These are phyloP conservation scores for Ascosphaera apis DNA, from an alignment of 2,329 filamentous ascomycete genomes.

Conservation along the genomic window DNA sequence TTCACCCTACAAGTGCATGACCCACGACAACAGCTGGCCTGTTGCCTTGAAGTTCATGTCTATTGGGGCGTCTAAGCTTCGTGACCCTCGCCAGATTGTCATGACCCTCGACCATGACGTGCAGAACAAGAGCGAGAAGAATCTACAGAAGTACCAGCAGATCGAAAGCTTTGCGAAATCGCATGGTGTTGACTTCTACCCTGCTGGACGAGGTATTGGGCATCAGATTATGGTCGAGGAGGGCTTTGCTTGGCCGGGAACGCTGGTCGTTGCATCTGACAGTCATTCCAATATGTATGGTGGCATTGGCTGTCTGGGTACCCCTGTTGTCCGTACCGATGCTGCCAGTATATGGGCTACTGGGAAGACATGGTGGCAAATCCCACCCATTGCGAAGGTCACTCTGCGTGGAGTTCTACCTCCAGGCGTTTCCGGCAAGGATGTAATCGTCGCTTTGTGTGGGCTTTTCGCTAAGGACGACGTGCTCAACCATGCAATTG, in stretches of 20 bases:
- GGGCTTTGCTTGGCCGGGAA: slow-evolving; percentile 66
- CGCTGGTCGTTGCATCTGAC: slow-evolving; percentile 50
- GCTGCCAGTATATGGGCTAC: slow-evolving; percentile 73
- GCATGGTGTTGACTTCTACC: slow-evolving; percentile 58
- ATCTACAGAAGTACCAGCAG: slow-evolving; percentile 58
- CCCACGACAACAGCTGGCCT: slow-evolving; percentile 65
- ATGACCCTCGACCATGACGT: slow-evolving; percentile 78
- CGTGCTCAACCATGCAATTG: slow-evolving; percentile 74
- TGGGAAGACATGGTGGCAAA: slow-evolving; percentile 64
- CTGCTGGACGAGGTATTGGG: slow-evolving; percentile 58
- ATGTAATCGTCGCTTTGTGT: slow-evolving; percentile 76
- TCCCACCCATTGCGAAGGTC: slow-evolving; percentile 63
- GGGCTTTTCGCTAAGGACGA: slow-evolving; percentile 70
- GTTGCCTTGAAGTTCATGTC: slow-evolving; percentile 61
- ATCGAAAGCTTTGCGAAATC: slow-evolving; percentile 63
- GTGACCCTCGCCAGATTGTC: slow-evolving; percentile 50
- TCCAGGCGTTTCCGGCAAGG: slow-evolving; percentile 68
- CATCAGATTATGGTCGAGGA: slow-evolving; percentile 72
- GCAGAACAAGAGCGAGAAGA: slow-evolving; percentile 55
- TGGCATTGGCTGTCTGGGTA: slow-evolving; percentile 53
- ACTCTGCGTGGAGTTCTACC: slow-evolving; percentile 55
- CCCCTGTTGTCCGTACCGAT: slow-evolving; percentile 67
- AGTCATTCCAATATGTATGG: slow-evolving; percentile 66
- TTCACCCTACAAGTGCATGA: slow-evolving; percentile 52
- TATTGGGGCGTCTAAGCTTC: slow-evolving; percentile 53